Conservation (phyloP, 2,329 filamentous ascomycete species). For the Exophiala lecanii-corni region DNA sequence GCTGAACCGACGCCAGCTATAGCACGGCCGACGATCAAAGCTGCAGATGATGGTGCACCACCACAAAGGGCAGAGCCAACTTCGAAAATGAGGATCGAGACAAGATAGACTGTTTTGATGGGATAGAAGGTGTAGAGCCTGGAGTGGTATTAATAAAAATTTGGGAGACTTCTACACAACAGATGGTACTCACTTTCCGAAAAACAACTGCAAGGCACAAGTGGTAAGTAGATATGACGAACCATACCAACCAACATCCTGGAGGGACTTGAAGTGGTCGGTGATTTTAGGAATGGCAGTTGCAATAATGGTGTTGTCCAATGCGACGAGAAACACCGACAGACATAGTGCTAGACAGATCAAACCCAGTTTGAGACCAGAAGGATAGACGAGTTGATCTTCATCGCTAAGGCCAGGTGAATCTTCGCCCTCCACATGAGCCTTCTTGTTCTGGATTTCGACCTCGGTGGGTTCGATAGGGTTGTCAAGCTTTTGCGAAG, state of each 20-base stretch:
- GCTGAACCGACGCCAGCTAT: constrained; percentile 31
- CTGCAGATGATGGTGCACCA: constrained; percentile 30
- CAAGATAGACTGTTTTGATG: constrained; percentile 41
- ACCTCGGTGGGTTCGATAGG: constrained; percentile 3
- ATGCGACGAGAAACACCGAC: constrained; percentile 37
- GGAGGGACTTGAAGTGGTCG: constrained; percentile 26
- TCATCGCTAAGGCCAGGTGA: constrained; percentile 10
- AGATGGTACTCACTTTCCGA: constrained; percentile 23
- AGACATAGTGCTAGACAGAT: constrained; percentile 36
- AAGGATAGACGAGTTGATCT: constrained; percentile 37
- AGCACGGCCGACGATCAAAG: constrained; percentile 33
- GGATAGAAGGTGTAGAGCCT: constrained; percentile 46
- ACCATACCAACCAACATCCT: constrained; percentile 27
- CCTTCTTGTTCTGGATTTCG: constrained; percentile 9
- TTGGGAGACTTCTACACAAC: background rate
- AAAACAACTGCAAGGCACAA: constrained; percentile 26
- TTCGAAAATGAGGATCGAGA: constrained; percentile 40
- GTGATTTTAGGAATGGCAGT: constrained; percentile 28
- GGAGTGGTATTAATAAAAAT: constrained; percentile 33
- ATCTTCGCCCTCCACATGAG: constrained; percentile 3
- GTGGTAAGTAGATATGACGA: constrained; percentile 27
- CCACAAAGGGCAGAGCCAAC: constrained; percentile 42
- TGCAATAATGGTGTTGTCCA: constrained; percentile 35
- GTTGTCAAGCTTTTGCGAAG: background rate
- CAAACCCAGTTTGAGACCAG: constrained; percentile 30